Percentiles rank a stretch among this genome's conserved stretches.
Conservation (phyloP, 2,329 filamentous ascomycete genomes). For the Diaporthe vaccinii region DNA sequence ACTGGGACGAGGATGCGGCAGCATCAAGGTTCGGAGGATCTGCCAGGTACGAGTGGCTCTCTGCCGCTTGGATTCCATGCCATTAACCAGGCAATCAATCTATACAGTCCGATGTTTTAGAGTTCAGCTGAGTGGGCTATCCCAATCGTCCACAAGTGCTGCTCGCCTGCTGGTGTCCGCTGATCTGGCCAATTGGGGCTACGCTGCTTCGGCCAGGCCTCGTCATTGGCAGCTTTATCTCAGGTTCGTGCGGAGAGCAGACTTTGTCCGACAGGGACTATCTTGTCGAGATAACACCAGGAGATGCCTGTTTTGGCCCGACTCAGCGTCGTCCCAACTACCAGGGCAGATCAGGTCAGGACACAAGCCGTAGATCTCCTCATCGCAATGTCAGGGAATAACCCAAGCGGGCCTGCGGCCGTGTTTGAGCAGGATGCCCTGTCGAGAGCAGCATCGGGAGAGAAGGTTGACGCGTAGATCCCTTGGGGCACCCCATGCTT, state of each 20-base stretch:
- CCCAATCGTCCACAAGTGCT: not conserved
- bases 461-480: constrained; percentile 39
- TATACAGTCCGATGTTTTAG: constrained; percentile 25
- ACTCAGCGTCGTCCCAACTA: constrained; percentile 23
- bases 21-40: constrained; percentile 31
- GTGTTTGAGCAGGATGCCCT: constrained; percentile 4
- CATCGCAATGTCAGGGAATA: not conserved
- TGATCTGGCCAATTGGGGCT: constrained; percentile 1
- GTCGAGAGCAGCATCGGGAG: constrained; percentile 9
- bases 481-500: constrained; percentile 1
- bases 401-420: not conserved
- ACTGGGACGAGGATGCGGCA: constrained; percentile 11
- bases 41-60: constrained; percentile 22
- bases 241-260: constrained; percentile 18
- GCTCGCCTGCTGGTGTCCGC: not conserved
- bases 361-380: constrained; percentile 4
- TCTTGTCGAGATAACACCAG: not conserved
- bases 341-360: constrained; percentile 1
- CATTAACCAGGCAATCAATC: constrained; percentile 24
- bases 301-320: not conserved
- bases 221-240: constrained; percentile 22
- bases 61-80: constrained; percentile 27
- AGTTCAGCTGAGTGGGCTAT: constrained; percentile 17
- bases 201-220: not conserved
- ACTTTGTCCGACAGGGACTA: constrained; percentile 17